phyloP scores from a whole-genome alignment of 2,329 filamentous ascomycete genomes.

The Alternaria triticina region DNA sequence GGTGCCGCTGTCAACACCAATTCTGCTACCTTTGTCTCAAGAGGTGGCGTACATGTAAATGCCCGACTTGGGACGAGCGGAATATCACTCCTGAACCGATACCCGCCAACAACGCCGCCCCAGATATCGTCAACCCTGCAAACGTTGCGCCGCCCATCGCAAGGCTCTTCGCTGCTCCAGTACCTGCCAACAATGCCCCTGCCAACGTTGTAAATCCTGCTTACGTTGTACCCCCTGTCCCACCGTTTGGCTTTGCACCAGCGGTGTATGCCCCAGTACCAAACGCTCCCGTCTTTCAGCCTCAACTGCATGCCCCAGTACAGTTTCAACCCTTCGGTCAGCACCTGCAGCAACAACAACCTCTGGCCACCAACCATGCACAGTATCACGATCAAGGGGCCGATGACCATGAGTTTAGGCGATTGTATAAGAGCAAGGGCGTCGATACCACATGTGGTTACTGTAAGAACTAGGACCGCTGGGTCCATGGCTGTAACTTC shows the following conservation, averaged over 20 bases:
- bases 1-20: background rate
- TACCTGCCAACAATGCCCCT: background rate
- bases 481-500: background rate
- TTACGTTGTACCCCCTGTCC: no score
- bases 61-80: background rate
- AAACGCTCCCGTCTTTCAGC: no score
- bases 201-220: no score
- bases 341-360: no score
- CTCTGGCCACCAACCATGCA: no score
- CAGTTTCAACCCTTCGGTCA: no score
- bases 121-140: background rate
- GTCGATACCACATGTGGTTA: background rate
- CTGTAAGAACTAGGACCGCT: background rate
- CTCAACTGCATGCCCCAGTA: no score
- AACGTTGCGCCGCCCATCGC: background rate
- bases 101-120: background rate
- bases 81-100: background rate
- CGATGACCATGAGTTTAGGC: background rate
- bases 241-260: no score
- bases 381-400: background rate
- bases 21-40: background rate
- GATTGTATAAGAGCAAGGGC: background rate
- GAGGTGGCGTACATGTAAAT: background rate
- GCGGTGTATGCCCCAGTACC: no score
- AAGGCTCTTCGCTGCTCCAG: background rate